phyloP scores from a whole-genome alignment of 2,329 filamentous ascomycete genomes.

The Dactylellina parvicollis region DNA sequence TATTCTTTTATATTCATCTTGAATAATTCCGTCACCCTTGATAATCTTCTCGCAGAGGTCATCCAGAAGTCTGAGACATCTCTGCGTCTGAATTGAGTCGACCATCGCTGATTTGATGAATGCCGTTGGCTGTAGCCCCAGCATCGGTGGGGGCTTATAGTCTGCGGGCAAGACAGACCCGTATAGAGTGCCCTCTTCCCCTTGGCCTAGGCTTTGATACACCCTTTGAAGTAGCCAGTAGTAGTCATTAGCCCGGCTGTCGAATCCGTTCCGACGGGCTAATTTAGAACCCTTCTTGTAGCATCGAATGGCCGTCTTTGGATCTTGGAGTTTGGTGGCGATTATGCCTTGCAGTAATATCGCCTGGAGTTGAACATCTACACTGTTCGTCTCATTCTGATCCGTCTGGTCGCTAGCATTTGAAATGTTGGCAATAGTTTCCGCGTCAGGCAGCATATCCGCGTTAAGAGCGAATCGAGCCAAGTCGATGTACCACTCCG shows the following conservation, averaged over 20 bases:
- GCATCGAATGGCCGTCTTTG: not conserved
- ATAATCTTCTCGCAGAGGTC: not conserved
- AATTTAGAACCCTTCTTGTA: constrained; percentile 7
- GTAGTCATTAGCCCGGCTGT: not conserved
- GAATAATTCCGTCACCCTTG: not conserved
- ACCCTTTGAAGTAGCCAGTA: not conserved
- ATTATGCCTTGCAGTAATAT: not conserved
- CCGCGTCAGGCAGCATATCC: not conserved
- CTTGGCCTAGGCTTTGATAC: not conserved
- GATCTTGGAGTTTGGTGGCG: not conserved
- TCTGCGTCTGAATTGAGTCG: not conserved
- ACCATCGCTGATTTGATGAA: not conserved
- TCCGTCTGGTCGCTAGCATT: not conserved
- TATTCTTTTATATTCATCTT: not conserved
- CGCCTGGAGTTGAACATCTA: not conserved
- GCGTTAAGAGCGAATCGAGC: not conserved
- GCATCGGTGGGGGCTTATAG: not conserved
- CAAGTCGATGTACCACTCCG: constrained; percentile 17
- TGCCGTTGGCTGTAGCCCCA: not conserved
- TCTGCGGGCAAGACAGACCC: not conserved
- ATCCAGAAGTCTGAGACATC: not conserved
- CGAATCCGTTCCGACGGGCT: not conserved
- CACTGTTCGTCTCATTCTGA: not conserved
- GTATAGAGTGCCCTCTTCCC: not conserved
- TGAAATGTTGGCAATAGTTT: not conserved